Evolutionary conservation across 192 early-diverging fungal genomes (phyloP), one percentile per base, ranked within the genome.

Genomic region (Coemansia sp.): DNA sequence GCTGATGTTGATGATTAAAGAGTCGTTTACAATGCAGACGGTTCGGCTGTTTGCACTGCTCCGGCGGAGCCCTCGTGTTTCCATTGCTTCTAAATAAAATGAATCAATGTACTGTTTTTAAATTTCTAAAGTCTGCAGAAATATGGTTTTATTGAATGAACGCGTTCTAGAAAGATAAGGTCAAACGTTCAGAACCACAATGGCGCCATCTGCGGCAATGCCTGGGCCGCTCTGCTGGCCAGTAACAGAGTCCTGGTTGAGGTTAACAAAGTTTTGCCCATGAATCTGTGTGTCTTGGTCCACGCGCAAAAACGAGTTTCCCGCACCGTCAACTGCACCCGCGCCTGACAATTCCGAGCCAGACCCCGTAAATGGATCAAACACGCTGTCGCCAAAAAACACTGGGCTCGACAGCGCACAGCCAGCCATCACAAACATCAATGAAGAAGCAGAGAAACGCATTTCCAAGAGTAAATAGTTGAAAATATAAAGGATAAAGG

Each of bases 1-100:
- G n/a, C 84, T 99, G 62, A 79, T 99, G 54, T 96, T 99, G 71
- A 91, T 95, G 79, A 88, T 91, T 79, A 98, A 96, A 74, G 97
- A 99, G 71, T 88, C 94, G 70, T 86, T 96, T 59, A 88, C 87
- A 18, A 26, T 68, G 50, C 79, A 76, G 70, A 67, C 73, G 18
- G 43, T 63, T 19, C 66, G 73, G 1, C 38, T 68, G 18, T 82
- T 82, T 64, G 72, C 69, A 6, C 35, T 74, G 59, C 59, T 62
- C 27, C 50, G 57, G 26, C 32, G 43, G 18, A 49, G 19, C n/a
- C 48, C 18, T 16, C 13, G 48, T 5, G 48, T 45, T 45, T 35
- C 32, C 32, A 35, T 35, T 35, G 32, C 32, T 35, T 35, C 32
- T 7, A 35, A 35, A 35, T 35, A 35, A 7, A 29, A 7, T 29